Conservation (phyloP, 2,329 filamentous ascomycete species). For the Falciphora oryzae region DNA sequence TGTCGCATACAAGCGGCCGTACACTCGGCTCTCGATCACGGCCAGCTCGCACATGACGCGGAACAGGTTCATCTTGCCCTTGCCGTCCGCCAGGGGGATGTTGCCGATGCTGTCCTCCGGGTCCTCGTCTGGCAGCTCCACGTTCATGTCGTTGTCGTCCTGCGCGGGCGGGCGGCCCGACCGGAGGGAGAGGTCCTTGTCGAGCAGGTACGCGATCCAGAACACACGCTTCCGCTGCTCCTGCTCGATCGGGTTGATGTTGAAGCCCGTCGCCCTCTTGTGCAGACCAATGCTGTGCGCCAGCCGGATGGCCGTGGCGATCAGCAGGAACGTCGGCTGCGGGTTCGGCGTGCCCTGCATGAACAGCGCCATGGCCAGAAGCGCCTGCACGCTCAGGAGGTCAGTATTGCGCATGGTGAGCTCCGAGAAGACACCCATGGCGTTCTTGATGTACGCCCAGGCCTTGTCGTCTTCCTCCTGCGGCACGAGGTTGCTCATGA, state of each 20-base stretch:
- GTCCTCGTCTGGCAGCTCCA: conserved; percentile 86
- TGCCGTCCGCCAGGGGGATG: conserved; percentile 82
- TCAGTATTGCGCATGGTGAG: conserved; percentile 95
- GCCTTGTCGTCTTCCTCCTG: conserved; percentile 90
- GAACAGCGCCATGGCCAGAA: conserved; percentile 90
- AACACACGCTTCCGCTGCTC: conserved; percentile 73
- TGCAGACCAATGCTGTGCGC: conserved; percentile 94
- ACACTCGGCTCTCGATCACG: conserved; percentile 88
- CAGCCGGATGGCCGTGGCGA: conserved; percentile 83
- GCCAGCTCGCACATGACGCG: conserved; percentile 87
- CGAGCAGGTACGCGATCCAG: conserved; percentile 61
- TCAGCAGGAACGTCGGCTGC: conserved; percentile 85
- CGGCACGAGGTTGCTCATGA: conserved; percentile 91
- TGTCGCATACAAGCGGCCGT: conserved; percentile 87
- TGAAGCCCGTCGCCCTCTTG: conserved; percentile 88
- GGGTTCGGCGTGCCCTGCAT: conserved; percentile 95
- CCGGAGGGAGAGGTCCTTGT: conserved; percentile 57
- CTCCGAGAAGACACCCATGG: conserved; percentile 87
- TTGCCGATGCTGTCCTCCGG: conserved; percentile 91
- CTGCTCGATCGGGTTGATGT: conserved; percentile 86
- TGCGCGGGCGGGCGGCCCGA: conserved; percentile 55
- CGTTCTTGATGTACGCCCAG: conserved; percentile 95
- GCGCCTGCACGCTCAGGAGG: conserved; percentile 85
- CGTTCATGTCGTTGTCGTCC: conserved; percentile 77
- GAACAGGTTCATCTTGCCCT: conserved; percentile 92